Evolutionary conservation across 2,329 filamentous ascomycete species (phyloP).

Genomic region (Neonectria sp.): DNA sequence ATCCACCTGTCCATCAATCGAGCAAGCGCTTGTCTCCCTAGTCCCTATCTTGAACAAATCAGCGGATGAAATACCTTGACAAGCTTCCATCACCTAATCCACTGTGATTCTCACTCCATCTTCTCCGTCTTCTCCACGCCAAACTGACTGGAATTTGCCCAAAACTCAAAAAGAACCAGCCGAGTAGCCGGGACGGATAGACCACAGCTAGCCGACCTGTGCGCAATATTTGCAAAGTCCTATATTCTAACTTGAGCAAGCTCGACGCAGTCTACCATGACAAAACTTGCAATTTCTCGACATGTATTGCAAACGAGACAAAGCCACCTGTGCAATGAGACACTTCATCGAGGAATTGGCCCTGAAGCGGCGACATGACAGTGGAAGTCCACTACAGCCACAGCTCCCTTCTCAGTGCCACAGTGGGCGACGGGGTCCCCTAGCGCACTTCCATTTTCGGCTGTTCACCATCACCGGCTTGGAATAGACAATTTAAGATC

Average conservation of each 20-base stretch:
- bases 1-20: background rate
- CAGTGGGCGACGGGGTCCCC: background rate
- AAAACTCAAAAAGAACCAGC: conserved; percentile 17
- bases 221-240: background rate
- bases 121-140: background rate
- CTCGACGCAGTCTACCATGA: background rate
- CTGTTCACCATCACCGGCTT: background rate
- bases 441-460: background rate
- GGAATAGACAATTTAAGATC: background rate
- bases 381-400: background rate
- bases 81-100: background rate
- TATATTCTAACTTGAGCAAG: background rate
- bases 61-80: background rate
- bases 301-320: background rate
- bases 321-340: background rate
- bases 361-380: background rate
- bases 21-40: background rate
- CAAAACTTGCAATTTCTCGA: background rate
- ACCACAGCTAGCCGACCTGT: background rate
- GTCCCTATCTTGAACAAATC: background rate
- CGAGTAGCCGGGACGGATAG: background rate
- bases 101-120: background rate
- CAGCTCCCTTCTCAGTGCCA: background rate
- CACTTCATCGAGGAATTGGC: background rate
- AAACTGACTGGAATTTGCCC: conserved; percentile 35